A percentile compares a stretch with the other conserved stretches of the same genome.
phyloP scores from a whole-genome alignment of 2,329 filamentous ascomycete genomes.

The Cyphellophora attinorum region DNA sequence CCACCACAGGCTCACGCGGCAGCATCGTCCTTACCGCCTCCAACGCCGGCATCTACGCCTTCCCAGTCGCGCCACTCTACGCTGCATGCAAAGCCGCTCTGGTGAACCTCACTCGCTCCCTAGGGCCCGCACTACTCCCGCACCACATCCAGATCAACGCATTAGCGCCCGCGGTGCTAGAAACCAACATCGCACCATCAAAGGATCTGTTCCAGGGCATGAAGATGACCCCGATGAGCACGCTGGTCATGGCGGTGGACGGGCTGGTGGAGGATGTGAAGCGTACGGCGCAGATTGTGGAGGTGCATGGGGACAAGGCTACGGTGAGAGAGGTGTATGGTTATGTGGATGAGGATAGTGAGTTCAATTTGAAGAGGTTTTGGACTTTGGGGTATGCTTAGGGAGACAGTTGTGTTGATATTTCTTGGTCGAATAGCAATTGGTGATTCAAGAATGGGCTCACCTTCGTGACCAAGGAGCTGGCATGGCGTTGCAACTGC shows the following conservation, averaged over 20 bases:
- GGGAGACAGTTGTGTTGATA: no score
- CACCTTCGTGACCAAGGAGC: no score
- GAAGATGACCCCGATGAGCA: conserved; percentile 43
- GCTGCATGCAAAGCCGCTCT: conserved; percentile 39
- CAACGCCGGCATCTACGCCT: conserved; percentile 44
- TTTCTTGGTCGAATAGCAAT: no score
- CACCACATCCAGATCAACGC: conserved; percentile 43
- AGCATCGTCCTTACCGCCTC: conserved; percentile 45
- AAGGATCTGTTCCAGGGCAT: conserved; percentile 38
- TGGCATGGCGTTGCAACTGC: no score
- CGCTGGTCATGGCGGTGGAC: conserved; percentile 34
- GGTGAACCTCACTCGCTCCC: conserved; percentile 41
- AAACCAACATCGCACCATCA: conserved; percentile 37
- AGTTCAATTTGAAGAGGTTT: conserved; percentile 39
- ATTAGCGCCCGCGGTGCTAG: conserved; percentile 40
- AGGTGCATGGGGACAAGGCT: conserved; percentile 42
- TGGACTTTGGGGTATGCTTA: conserved; percentile 39
- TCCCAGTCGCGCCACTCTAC: conserved; percentile 42
- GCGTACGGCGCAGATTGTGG: conserved; percentile 38
- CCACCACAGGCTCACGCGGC: conserved; percentile 25
- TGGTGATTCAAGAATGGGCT: no score
- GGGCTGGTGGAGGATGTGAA: conserved; percentile 31
- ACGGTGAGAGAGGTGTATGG: conserved; percentile 36
- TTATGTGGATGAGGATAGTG: conserved; percentile 40
- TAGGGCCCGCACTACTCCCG: conserved; percentile 29